Conservation (phyloP, 1,139 yeast genomes). For the Saccharomyces hybrid region DNA sequence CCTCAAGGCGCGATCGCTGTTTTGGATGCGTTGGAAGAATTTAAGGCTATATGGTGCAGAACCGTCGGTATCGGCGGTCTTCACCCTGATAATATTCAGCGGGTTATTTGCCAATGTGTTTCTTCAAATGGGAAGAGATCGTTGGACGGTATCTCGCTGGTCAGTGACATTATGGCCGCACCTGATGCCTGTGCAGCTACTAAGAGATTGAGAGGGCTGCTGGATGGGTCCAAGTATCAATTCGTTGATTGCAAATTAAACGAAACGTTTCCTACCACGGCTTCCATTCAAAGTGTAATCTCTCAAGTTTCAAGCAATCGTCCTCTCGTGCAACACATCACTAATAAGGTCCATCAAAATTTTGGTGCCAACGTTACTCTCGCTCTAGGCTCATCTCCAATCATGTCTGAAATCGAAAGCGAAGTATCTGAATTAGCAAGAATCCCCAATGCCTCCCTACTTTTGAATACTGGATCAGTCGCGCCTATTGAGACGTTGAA, state of each 20-base stretch:
- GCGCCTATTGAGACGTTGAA: constrained; percentile 44
- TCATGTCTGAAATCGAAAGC: constrained; percentile 72
- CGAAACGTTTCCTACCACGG: constrained; percentile 5
- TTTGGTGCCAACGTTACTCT: constrained; percentile 85
- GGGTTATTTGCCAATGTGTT: constrained; percentile 42
- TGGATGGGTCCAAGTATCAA: constrained; percentile 13
- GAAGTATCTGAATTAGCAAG: constrained; percentile 66
- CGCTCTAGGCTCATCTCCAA: constrained; percentile 82
- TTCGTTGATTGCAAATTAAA: constrained; percentile 9
- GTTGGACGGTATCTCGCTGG: constrained; percentile 79
- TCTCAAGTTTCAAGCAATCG: constrained; percentile 14
- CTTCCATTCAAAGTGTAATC: constrained; percentile 12
- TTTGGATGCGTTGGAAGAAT: constrained; percentile 42
- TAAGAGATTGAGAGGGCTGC: constrained; percentile 22
- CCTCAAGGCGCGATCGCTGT: constrained; percentile 57
- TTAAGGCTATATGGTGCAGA: constrained; percentile 36
- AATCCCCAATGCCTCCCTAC: constrained; percentile 47
- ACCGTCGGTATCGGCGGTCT: constrained; percentile 87
- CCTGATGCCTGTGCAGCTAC: constrained; percentile 53
- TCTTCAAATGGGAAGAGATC: constrained; percentile 42
- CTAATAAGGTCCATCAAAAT: constrained; percentile 84
- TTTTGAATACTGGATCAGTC: constrained; percentile 70
- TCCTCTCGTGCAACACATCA: constrained; percentile 81
- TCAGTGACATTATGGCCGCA: constrained; percentile 76
- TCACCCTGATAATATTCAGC: constrained; percentile 54